Base-by-base conservation (phyloP, 345 rosid genomes). In the Salix udensis region DNA sequence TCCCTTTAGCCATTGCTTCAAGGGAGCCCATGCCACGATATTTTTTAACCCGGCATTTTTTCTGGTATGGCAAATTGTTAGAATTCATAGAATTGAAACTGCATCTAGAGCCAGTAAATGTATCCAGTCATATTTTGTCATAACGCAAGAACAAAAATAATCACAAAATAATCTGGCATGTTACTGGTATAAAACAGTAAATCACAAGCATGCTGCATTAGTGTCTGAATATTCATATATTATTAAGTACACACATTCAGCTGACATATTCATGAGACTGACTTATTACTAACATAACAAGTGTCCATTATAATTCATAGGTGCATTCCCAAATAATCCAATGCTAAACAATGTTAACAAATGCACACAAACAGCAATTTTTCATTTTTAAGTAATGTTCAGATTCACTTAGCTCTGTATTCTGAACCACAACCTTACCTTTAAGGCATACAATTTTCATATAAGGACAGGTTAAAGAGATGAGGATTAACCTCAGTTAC, bases 11-110 rank as follows among this genome's bases (percentile, higher is more conserved):
- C 99, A 96, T 96, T 53, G 98, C 99, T 90, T 96, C 98, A 40
- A 96, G 79, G 10, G 99, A 93, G 44, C 99, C 99, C 99, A 96
- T 93, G 67, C 99, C 99, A 31, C 97, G 93, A 75, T 90, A 96
- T 74, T 87, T 92, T 84, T 95, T 93, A 18, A 91, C 70, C 74
- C 87, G 83, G 39, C 40, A 71, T 52, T 96, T 93, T 68, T 93
- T 75, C 99, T 93, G 79, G 30, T 26, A 78, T 46, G 14, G 46
- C 13, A 76, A 42, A 28, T 71, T 40, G 31, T 71, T 71, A 21
- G 53, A 53, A 69, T 12, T 36, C 70, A 80, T 23, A 40, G 4
- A 70, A 50, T 26, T 19, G 34, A 68, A 34, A 14, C 62, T 7
- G 40, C 46, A 67, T 40, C 28, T 13, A 21, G 48, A 4, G 9